Evolutionary conservation across 1,284 basidiomycete genomes (phyloP), one percentile per base, ranked within the genome.

Genomic region (Rhodofomes roseus): DNA sequence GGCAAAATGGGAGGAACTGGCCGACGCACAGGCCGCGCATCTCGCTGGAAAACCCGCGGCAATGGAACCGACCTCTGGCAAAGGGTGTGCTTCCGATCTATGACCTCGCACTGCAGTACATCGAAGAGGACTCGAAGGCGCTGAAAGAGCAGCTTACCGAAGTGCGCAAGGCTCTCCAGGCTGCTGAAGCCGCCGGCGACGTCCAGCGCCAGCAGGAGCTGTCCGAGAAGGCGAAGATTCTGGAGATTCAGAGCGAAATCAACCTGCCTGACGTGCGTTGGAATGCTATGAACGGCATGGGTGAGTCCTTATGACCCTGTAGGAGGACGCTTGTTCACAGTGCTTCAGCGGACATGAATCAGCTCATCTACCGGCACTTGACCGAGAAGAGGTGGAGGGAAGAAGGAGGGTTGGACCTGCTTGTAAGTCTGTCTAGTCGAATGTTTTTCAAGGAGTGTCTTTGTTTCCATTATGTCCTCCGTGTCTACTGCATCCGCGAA

Each of bases 351-450:
- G 82, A 90, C 72, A 81, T 89, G 82, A 76, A 68, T 27, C 79
- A 83, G 62, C 81, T 85, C 0, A 85, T 92, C 1, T 90, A 95
- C 71, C 82, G 94, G 22, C 85, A 92, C 71, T 77, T 98, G 23
- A 77, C 90, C 2, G 93, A 98, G 74, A 84, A 92, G 65, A 79
- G 82, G 60, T 98, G 96, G 96, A 81, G 91, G 55, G 86, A 87
- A 59, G 84, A 92, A 39, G 95, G 96, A 6, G 80, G 82, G 43
- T 77, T 97, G 52, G 94, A 96, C 70, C 78, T 94, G 46, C 76
- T 97, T 71, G 92, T 93, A 61, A 48, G 89, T 77, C n/a, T 1
- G 16, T 1, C n/a, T 1, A 11, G 54, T 20, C 29, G 5, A 34
- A 14, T 51, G 7, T 11, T 51, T 12, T 29, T 51, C 29, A n/a